Evolutionary conservation across 495 filamentous ascomycete genomes (phyloP), one percentile per base, ranked within the genome.

Genomic region (Annulohypoxylon nitens): DNA sequence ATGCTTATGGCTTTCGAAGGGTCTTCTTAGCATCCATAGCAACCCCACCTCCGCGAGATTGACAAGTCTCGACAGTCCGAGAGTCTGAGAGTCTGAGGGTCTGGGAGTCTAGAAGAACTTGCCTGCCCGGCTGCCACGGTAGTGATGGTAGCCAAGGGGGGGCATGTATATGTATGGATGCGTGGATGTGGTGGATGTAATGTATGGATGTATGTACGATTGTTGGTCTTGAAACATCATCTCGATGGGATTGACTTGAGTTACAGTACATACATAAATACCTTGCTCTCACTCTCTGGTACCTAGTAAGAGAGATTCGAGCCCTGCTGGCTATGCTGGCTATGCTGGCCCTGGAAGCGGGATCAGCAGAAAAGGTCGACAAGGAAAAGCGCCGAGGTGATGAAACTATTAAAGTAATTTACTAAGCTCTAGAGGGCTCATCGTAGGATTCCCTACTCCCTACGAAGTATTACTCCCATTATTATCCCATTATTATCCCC

Each of bases 401-500:
- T 69, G 64, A 74, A 70, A 74, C 71, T 50, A 55, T 66, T 69
- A 61, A 45, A 66, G 55, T 61, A 69, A 62, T 55, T 69, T 65
- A 66, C 34, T 54, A 64, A 73, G 70, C 60, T 30, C 30, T 30
- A 30, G 30, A 30, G 30, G 30, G 30, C 30, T 12, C 11, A 58
- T 53, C 36, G 71, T 64, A 65, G 71, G 71, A 69, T 73, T 69
- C 9, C 34, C 39, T 59, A 26, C 11, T 12, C 25, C 30, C 25
- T 14, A 54, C 10, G 23, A 23, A 23, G 20, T 23, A 23, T 23
- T 23, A 6, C 30, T 30, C 30, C 30, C 30, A 23, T 23, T 23
- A 23, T 23, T 30, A 30, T 30, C 30, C 30, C 30, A 3, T 30
- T 30, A 30, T 30, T 4, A 30, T 30, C 3, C 30, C 30, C 5